These are phyloP conservation scores for Vaucheria bursata DNA, from an alignment of 352 stramenopile species.

Conservation along the genomic window DNA sequence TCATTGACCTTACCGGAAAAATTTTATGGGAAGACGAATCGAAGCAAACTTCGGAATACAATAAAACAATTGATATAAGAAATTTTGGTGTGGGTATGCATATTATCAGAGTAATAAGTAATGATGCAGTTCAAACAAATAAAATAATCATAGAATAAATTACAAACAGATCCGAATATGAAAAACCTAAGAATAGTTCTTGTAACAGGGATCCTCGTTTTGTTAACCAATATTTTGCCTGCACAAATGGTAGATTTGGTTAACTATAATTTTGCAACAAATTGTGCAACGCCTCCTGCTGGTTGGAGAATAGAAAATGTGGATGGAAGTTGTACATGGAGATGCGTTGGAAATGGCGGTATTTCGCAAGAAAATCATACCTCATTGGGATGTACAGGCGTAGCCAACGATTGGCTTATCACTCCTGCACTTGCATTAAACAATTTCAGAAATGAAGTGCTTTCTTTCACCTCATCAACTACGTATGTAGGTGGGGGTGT, in stretches of 20 bases:
- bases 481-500: slow-evolving; percentile 4
- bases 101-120: slow-evolving; percentile 9
- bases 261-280: slow-evolving; percentile 9
- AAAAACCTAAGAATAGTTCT: slow-evolving; percentile 9
- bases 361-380: slow-evolving; percentile 8
- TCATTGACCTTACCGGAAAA: slow-evolving; percentile 7
- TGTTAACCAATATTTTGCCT: slow-evolving; percentile 8
- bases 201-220: slow-evolving; percentile 6
- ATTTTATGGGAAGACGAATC: slow-evolving; percentile 8
- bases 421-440: slow-evolving; percentile 7
- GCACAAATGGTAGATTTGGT: slow-evolving; percentile 7
- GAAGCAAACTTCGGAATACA: slow-evolving; percentile 7
- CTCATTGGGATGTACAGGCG: slow-evolving; percentile 4
- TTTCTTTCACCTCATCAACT: slow-evolving; percentile 8
- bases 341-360: slow-evolving; percentile 4
- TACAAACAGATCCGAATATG: slow-evolving; percentile 8
- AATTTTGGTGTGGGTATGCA: slow-evolving; percentile 7
- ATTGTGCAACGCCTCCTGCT: slow-evolving; percentile 4
- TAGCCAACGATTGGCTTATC: slow-evolving; percentile 6
- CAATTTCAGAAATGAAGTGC: slow-evolving; percentile 8
- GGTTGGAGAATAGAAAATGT: slow-evolving; percentile 8
- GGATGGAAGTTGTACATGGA: slow-evolving; percentile 6
- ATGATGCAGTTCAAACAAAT: slow-evolving; percentile 8
- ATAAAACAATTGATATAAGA: slow-evolving; percentile 10
- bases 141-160: slow-evolving; percentile 10